Evolutionary conservation across 2,329 filamentous ascomycete genomes (phyloP), one percentile per base, ranked within the genome.

Genomic region (Metarhizium brunneum): DNA sequence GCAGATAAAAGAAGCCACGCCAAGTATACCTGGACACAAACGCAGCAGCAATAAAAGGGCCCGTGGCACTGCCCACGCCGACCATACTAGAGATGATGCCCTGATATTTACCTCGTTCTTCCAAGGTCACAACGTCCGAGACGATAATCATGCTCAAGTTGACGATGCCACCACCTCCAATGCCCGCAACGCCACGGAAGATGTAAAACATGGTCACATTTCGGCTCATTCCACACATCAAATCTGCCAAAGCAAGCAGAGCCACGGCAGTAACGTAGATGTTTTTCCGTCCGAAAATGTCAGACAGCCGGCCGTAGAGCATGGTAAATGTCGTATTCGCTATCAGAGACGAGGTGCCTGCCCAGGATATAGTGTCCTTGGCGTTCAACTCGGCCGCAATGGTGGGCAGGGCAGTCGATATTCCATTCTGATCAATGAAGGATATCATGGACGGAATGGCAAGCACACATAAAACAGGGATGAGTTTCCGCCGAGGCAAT

Each of bases 311-410:
- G 20, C 83, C 83, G 63, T 86, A 86, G 0, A 87, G 73, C 57
- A 85, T 81, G 59, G 84, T 83, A 59, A 86, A 86, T 38, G 80
- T 78, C 0, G 84, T 85, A 57, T 79, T 81, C 35, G 78, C 78
- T 49, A 83, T 76, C 48, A 83, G 65, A 3, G 74, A 73, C 8
- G 77, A 75, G 0, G 77, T 80, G 6, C 77, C 78, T 1, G 76
- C 76, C 79, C 79, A 82, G 1, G 76, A 73, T 50, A 84, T 84
- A 2, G 77, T 77, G n/a, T 70, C 71, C 58, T 69, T 68, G 1
- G 72, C 72, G 54, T 72, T 60, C 20, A 79, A 69, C 54, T 81
- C 75, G 53, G 69, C 63, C 54, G 75, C 73, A 61, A 82, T 75
- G 35, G 77, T 76, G 32, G 80, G 80, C 43, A 83, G 64, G n/a